Conservation (phyloP, 306 rosid species). For the Prunus mongolica region DNA sequence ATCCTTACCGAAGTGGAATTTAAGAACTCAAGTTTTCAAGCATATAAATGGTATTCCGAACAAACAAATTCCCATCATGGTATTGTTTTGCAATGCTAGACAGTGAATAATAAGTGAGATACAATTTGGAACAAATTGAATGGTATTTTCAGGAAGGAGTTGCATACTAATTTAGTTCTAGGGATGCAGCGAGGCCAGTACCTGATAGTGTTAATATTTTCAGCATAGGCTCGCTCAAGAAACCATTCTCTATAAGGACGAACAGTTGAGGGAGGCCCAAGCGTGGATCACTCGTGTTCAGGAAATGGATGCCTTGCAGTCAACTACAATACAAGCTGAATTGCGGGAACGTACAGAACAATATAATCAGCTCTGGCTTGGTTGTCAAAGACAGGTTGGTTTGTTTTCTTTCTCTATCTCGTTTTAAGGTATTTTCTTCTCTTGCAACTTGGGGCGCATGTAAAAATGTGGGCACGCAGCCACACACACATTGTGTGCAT, state of each 20-base stretch:
- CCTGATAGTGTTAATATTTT: conserved; percentile 33
- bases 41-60: background rate
- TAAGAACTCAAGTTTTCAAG: background rate
- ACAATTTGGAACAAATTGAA: background rate
- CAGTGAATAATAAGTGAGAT: background rate
- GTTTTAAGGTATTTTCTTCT: background rate
- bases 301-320: conserved; percentile 89
- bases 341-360: conserved; percentile 88
- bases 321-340: conserved; percentile 87
- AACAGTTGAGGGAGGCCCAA: conserved; percentile 89
- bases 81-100: background rate
- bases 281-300: conserved; percentile 91
- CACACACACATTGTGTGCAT: background rate
- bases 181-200: background rate
- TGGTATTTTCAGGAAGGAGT: conserved; percentile 1
- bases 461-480: background rate
- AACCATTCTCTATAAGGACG: conserved; percentile 78
- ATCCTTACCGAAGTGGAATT: conserved; percentile 1
- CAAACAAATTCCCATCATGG: background rate
- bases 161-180: background rate
- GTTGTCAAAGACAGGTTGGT: conserved; percentile 90
- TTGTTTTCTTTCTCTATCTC: conserved; percentile 7
- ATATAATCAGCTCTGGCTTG: conserved; percentile 93
- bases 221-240: conserved; percentile 97
- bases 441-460: background rate